Evolutionary conservation across 2,329 filamentous ascomycete species (phyloP), one percentile per base, ranked within the genome.

Genomic region (Pseudogymnoascus sp.): DNA sequence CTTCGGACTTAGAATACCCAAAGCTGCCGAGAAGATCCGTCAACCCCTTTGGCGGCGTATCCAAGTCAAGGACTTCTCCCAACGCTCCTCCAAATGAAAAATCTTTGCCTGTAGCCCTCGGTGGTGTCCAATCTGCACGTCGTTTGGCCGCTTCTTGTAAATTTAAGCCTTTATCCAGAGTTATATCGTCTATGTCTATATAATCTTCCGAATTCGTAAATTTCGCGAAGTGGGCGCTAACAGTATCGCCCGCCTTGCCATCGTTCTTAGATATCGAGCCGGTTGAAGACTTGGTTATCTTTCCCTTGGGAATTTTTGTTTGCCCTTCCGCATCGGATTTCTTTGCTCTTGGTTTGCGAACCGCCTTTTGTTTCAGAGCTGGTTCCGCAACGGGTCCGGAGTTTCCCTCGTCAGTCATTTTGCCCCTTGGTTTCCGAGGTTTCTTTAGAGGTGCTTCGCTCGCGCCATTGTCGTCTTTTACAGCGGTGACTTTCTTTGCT

Each of bases 111-210:
- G 77, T 78, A 35, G 77, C 71, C 56, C 77, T 79, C 3, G 85
- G 81, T 1, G 88, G 89, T 0, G 89, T 92, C 89, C 89, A 92
- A 64, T 86, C 80, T 13, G 76, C 70, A 65, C 85, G 80, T 64
- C 88, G 79, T 53, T 76, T 77, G 26, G 82, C 72, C 6, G 87
- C 88, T 53, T 69, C 67, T 4, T 65, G 64, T 14, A 74, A 63
- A 8, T 62, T 35, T 37, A 62, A 37, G 19, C 60, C 37, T 19
- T 53, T 59, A 35, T 71, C 68, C 56, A 56, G 50, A 33, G 50
- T 61, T 50, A 62, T 21, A 16, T 61, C 61, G 14, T 62, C 61
- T 29, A 47, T 47, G 29, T 35, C 37, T 26, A 35, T 40, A 47
- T 40, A 56, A 11, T 62, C 61, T 35, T 35, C 37, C 37, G 29